Evolutionary conservation across 148 eudicot genomes (phyloP).

Genomic region (Camellia granthamiana): DNA sequence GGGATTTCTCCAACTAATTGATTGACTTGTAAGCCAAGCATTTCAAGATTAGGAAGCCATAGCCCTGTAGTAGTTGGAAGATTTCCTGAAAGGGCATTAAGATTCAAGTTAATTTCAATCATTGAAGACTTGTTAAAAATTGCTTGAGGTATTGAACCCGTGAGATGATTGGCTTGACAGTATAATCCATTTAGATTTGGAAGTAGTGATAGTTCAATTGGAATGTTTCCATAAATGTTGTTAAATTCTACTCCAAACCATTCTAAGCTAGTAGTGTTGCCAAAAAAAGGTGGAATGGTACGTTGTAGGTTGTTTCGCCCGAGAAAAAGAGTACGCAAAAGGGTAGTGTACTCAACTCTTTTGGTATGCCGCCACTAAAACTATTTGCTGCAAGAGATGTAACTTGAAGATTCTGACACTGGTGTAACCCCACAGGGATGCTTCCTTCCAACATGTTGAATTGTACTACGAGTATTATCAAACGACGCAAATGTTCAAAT

Average conservation of each 20-base stretch:
- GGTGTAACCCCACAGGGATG: background rate
- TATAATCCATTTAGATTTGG: background rate
- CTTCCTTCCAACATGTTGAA: background rate
- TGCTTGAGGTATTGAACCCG: no score
- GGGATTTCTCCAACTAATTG: no score
- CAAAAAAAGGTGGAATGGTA: conserved; percentile 10
- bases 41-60: no score
- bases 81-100: no score
- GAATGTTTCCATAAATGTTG: background rate
- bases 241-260: background rate
- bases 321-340: background rate
- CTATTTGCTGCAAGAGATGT: no score
- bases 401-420: no score
- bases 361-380: no score
- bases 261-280: background rate
- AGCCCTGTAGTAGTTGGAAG: no score
- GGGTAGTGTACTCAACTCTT: background rate
- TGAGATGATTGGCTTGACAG: no score
- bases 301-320: background rate
- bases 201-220: background rate
- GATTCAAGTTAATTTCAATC: no score
- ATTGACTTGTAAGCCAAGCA: no score
- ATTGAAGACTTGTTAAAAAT: no score
- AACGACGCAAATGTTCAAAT: background rate
- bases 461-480: background rate